A percentile compares a stretch with the other conserved stretches of the same genome.
Evolutionary conservation across 2,329 filamentous ascomycete species (phyloP).

Genomic region (Neospermospora avenae): DNA sequence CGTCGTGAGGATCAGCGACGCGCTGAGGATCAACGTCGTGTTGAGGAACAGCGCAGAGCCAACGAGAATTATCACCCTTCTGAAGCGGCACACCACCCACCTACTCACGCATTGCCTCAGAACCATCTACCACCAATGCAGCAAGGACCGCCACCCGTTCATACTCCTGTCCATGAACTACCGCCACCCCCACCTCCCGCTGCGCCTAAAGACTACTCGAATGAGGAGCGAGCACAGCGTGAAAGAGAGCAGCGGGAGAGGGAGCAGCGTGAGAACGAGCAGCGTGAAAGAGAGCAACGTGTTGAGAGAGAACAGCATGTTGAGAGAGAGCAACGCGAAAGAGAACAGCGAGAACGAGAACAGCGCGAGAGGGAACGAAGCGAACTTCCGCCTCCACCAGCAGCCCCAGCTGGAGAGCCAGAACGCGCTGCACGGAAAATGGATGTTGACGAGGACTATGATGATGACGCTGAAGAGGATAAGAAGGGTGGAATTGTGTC

Average conservation of each 20-base stretch:
- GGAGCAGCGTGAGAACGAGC: constrained; percentile 13
- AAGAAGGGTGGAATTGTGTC: constrained; percentile 55
- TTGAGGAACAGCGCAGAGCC: constrained; percentile 63
- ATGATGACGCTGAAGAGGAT: constrained; percentile 88
- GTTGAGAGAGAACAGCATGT: constrained; percentile 40
- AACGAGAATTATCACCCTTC: constrained; percentile 87
- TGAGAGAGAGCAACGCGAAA: constrained; percentile 41
- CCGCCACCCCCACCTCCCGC: constrained; percentile 43
- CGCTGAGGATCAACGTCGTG: constrained; percentile 55
- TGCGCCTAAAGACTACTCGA: constrained; percentile 48
- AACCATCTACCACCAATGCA: constrained; percentile 63
- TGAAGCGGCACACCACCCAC: constrained; percentile 84
- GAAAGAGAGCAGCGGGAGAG: constrained; percentile 18
- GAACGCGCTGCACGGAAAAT: constrained; percentile 85
- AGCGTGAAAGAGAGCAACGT: too few species aligned
- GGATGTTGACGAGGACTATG: constrained; percentile 96
- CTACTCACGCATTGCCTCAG: constrained; percentile 53
- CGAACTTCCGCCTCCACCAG: constrained; percentile 37
- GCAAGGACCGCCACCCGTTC: constrained; percentile 53
- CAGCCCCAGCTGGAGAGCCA: constrained; percentile 64
- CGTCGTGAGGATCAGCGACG: constrained; percentile 36
- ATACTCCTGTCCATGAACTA: constrained; percentile 41
- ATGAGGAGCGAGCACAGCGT: constrained; percentile 48
- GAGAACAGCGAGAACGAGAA: constrained; percentile 18
- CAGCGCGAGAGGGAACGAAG: constrained; percentile 38